phyloP scores from a whole-genome alignment of 2,329 filamentous ascomycete genomes.

The Chalaropsis thielavioides region DNA sequence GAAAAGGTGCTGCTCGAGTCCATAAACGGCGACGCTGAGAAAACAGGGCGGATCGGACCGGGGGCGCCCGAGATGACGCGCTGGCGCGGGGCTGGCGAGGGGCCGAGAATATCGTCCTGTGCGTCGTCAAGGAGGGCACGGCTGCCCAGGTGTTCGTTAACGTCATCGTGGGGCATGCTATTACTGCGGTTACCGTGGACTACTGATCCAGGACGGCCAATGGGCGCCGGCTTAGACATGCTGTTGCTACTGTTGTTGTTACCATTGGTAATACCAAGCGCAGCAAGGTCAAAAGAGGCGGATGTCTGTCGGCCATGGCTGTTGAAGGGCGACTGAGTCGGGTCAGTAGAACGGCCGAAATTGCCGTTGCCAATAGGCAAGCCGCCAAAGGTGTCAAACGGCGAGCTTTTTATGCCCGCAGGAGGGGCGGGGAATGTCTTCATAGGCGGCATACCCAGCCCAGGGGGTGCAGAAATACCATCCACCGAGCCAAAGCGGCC shows the following conservation, averaged over 20 bases:
- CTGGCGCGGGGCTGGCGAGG: conserved; percentile 6
- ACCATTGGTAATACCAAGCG: conserved; percentile 22
- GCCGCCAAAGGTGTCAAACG: conserved; percentile 11
- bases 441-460: conserved; percentile 20
- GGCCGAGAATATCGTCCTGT: conserved; percentile 19
- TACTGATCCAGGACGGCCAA: conserved; percentile 70
- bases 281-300: conserved; percentile 44
- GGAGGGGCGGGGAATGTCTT: conserved; percentile 30
- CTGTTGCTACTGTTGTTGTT: conserved; percentile 21
- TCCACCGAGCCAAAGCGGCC: conserved; percentile 14
- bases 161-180: conserved; percentile 39
- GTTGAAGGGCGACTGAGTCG: conserved; percentile 24
- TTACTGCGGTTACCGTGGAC: conserved; percentile 30
- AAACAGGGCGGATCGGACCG: conserved; percentile 8
- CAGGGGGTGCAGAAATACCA: conserved; percentile 10
- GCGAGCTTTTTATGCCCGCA: conserved; percentile 4
- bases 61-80: conserved; percentile 20
- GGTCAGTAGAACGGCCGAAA: conserved; percentile 1
- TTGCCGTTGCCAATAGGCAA: conserved; percentile 8
- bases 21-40: conserved; percentile 24
- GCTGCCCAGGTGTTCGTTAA: conserved; percentile 73
- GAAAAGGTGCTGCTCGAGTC: conserved; percentile 28
- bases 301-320: conserved; percentile 66
- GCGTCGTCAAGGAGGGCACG: conserved; percentile 73
- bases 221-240: conserved; percentile 71